Percentiles rank a stretch among this genome's conserved stretches.
phyloP scores from a whole-genome alignment of 208 protist species.

The Dictyostelium gargantuum region DNA sequence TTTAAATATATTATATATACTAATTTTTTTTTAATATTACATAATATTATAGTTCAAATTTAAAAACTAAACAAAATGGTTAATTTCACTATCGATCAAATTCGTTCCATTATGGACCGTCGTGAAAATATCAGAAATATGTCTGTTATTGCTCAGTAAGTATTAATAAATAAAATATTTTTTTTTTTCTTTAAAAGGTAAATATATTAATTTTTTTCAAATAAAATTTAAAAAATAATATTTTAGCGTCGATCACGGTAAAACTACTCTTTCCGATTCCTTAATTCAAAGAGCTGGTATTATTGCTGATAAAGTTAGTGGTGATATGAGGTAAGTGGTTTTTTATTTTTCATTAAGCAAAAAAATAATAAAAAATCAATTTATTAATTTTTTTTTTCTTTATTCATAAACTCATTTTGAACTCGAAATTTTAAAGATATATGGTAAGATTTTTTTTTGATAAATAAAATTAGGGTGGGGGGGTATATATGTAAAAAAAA shows the following conservation, averaged over 20 bases:
- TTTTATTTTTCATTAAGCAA: no score
- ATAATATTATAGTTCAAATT: no score
- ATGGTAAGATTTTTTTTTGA: no score
- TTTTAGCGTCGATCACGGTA: constrained; percentile 84
- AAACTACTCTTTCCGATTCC: constrained; percentile 98
- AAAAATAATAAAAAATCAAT: no score
- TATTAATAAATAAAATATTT: constrained; percentile 81
- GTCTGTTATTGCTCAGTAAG: constrained; percentile 88
- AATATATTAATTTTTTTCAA: neutral
- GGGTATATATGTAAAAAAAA: no score
- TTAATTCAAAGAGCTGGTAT: constrained; percentile 95
- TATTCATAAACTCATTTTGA: no score
- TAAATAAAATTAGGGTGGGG: no score
- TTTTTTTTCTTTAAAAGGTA: no score
- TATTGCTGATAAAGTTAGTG: constrained; percentile 91
- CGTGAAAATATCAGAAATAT: constrained; percentile 95
- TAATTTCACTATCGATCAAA: constrained; percentile 91
- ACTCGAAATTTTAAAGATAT: no score
- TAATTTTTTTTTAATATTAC: no score
- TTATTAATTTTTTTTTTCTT: no score
- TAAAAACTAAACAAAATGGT: constrained; percentile 83
- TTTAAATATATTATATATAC: no score
- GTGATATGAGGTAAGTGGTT: constrained; percentile 93
- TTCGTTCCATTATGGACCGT: constrained; percentile 92
- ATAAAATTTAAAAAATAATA: neutral